Evolutionary conservation across 2,329 filamentous ascomycete species (phyloP), one percentile per base, ranked within the genome.

Genomic region (Atkinsonella texensis): DNA sequence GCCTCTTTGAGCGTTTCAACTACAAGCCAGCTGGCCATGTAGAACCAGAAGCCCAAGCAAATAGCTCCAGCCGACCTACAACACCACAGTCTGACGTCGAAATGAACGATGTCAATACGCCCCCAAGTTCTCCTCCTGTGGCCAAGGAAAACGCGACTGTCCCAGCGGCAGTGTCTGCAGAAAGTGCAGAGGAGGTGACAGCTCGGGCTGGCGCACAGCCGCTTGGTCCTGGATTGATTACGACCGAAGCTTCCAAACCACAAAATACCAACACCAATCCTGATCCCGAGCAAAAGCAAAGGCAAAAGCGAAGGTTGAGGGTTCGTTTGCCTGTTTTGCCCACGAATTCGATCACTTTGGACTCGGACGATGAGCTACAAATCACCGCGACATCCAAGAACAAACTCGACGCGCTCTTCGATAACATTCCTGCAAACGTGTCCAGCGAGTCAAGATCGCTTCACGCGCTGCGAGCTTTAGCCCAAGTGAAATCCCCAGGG

Each of bases 1-100:
- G 86, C 53, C 74, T 98, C 1, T 86, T 97, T 61, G 84, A 88
- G 50, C 80, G 80, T 23, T 95, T 97, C 72, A 89, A 90, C 62
- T 90, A 84, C 61, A 79, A 75, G 60, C 70, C 74, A 6, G 63
- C 64, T 11, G 69, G 67, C 2, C 12, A 46, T 23, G 33, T n/a
- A 35, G 39, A 49, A 17, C 18, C 40, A 11, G 48, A 44, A 35
- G 20, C 32, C 18, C 51, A 15, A 2, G 61, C 63, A 47, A 58
- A 70, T 6, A 81, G 75, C 63, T 86, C 84, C 3, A 83, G 79
- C 56, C 69, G 74, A 32, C 71, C 74, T 1, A 66, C 68, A 3
- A 73, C 76, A 3, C 76, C 77, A 3, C 70, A 71, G 35, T 76
- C 76, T 6, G 77, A 83, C 59, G 63, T 67, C 2, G 77, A 80